Evolutionary conservation across 1,284 basidiomycete genomes (phyloP), one percentile per base, ranked within the genome.

Genomic region (Xerocomus nothofagi): DNA sequence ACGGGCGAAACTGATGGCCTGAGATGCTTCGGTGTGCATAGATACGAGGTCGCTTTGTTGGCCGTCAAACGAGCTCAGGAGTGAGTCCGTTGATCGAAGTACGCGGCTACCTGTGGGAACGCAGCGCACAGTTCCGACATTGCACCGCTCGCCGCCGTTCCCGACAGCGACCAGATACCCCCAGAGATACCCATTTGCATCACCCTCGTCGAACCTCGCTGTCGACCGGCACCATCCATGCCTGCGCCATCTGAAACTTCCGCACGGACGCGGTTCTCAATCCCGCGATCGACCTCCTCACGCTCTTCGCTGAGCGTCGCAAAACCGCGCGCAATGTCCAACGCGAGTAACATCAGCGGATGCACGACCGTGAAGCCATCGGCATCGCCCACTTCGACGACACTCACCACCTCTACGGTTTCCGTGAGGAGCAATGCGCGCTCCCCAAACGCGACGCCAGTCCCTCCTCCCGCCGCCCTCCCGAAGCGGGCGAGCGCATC

Each of bases 341-440:
- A 64, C 36, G 68, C 68, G 42, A 70, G 68, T 14, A 63, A 58
- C 32, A 42, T 63, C 36, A 70, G 68, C 52, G 72, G 70, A 8
- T 67, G 69, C 52, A 72, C 76, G 10, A 76, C 75, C 26, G 64
- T 76, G 48, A 72, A 71, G 32, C 74, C 74, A 6, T 61, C 55
- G 3, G 41, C 49, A 6, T 64, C 65, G 2, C 59, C 62, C 3
- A 43, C 53, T 10, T 63, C 63, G n/a, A 64, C 61, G 15, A 66
- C 65, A 24, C 57, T 58, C 47, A 50, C 57, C 5, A 58, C 47
- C 10, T 58, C 60, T 6, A 65, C 60, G 0, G 32, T 50, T 14
- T 56, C 62, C 14, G 47, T 41, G 17, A 30, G 18, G 24, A 45
- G 21, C 29, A 57, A 50, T 17, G 26, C 9, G 15, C 65, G 64